Evolutionary conservation across 2,329 filamentous ascomycete species (phyloP).

Genomic region (Alternaria viburni): DNA sequence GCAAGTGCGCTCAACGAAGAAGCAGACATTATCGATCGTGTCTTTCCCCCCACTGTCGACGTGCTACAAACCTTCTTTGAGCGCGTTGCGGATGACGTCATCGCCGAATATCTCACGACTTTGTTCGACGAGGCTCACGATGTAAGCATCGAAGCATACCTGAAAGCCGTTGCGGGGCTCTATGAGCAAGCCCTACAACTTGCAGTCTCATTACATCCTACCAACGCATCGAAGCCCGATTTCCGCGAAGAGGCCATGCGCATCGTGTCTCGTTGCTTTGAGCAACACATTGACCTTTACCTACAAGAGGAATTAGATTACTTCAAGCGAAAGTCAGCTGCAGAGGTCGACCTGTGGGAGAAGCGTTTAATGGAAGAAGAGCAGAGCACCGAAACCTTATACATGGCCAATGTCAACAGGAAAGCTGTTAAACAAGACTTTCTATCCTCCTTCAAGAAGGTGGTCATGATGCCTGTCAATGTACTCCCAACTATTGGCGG

Average conservation of each 20-base stretch:
- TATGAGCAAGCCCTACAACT: constrained; percentile 87
- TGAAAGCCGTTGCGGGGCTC: constrained; percentile 84
- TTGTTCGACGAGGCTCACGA: constrained; percentile 88
- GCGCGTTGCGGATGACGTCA: constrained; percentile 79
- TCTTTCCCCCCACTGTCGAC: constrained; percentile 74
- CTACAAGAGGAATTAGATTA: constrained; percentile 87
- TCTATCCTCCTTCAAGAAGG: constrained; percentile 94
- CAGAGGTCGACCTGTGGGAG: constrained; percentile 85
- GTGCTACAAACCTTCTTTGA: constrained; percentile 82
- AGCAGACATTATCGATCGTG: constrained; percentile 75
- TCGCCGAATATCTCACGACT: constrained; percentile 84
- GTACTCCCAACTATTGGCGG: constrained; percentile 73
- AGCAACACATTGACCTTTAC: constrained; percentile 92
- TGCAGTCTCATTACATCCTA: constrained; percentile 71
- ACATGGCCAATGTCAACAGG: constrained; percentile 93
- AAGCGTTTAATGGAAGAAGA: constrained; percentile 91
- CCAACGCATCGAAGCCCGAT: constrained; percentile 66
- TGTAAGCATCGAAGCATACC: constrained; percentile 74
- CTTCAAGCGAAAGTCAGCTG: constrained; percentile 78
- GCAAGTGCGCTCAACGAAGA: constrained; percentile 82
- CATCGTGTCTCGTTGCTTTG: constrained; percentile 76
- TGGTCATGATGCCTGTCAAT: constrained; percentile 98
- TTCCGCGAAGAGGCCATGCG: constrained; percentile 70
- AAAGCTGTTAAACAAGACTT: constrained; percentile 98
- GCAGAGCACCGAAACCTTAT: constrained; percentile 87